A percentile compares a stretch with the other conserved stretches of the same genome.
Conservation (phyloP, 371 early-diverging fungal species). For the Saksenaea oblongispora region DNA sequence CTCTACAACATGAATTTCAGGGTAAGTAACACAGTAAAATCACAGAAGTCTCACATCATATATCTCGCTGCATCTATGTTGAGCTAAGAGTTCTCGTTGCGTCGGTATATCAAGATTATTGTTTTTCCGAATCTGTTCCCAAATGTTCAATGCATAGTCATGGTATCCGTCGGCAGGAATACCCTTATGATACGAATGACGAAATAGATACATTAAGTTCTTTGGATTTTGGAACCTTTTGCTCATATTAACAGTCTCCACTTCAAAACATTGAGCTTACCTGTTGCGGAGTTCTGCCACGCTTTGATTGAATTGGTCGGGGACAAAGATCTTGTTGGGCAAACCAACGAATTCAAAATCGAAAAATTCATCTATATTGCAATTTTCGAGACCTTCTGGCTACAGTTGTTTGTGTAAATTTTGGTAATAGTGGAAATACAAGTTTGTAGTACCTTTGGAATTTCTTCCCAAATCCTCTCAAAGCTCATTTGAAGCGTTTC, state of each 20-base stretch:
- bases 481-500: slow-evolving; percentile 82
- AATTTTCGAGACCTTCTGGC: slow-evolving; percentile 82
- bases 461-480: slow-evolving; percentile 86
- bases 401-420: slow-evolving; percentile 17
- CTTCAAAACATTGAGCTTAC: slow-evolving; percentile 27
- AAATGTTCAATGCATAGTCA: slow-evolving; percentile 86
- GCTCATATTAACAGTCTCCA: background rate
- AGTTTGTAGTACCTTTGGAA: slow-evolving; percentile 72
- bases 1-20: slow-evolving; percentile 37
- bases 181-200: slow-evolving; percentile 82
- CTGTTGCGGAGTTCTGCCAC: slow-evolving; percentile 70
- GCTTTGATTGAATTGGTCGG: slow-evolving; percentile 79
- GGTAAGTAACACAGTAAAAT: background rate
- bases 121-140: slow-evolving; percentile 92
- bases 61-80: slow-evolving; percentile 98
- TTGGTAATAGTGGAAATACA: background rate
- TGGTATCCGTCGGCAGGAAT: slow-evolving; percentile 97
- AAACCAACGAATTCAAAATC: slow-evolving; percentile 88
- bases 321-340: slow-evolving; percentile 89
- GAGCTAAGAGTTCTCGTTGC: slow-evolving; percentile 95
- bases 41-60: slow-evolving; percentile 48
- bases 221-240: slow-evolving; percentile 70
- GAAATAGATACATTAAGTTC: slow-evolving; percentile 81
- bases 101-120: slow-evolving; percentile 97
- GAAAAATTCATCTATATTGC: slow-evolving; percentile 86